Base-by-base conservation (phyloP, 768 basidiomycete genomes). In the Saitozyma podzolica region DNA sequence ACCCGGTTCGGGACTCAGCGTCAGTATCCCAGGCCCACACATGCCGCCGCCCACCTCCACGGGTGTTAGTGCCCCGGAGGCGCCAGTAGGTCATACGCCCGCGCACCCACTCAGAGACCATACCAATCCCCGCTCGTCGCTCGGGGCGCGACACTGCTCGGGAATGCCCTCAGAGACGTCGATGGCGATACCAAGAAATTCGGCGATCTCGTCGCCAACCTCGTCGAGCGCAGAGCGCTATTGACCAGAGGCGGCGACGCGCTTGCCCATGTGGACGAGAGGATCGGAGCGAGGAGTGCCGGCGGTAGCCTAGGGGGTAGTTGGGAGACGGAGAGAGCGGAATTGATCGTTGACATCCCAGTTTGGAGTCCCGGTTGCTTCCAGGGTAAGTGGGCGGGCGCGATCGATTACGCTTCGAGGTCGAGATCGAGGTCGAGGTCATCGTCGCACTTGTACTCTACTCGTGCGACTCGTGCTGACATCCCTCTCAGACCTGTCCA, bases 291-390 rank as follows among this genome's bases (percentile, higher is more conserved):
- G 20, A 56, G 42, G 40, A 66, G 64, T 49, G 19, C 64, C 7
- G 59, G 53, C 2, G 68, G 65, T 8, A 72, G 68, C 53, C 19
- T 73, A 17, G 60, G 55, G 13, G 71, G 67, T 11, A 72, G 69
- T 45, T 72, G 70, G 63, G 77, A 78, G 61, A 67, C 41, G n/a
- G 68, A 73, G 48, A 62, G 70, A 48, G 74, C 69, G 43, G 75
- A 78, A 55, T 65, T 78, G 58, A 72, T 78, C 19, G 77, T 78
- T 8, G 77, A 78, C 63, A 66, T 75, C 40, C 77, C 77, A 5
- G 70, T 75, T 29, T 78, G 77, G 77, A 67, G 60, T 56, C 73
- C 73, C 3, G 77, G 74, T 40, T 74, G 73, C 65, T 76, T 74
- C 59, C 67, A 70, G 51, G 76, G 76, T 75, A 54, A 58, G 76